These are phyloP conservation scores for Fusarium sp. DNA, from an alignment of 2,329 filamentous ascomycete genomes.

Conservation along the genomic window DNA sequence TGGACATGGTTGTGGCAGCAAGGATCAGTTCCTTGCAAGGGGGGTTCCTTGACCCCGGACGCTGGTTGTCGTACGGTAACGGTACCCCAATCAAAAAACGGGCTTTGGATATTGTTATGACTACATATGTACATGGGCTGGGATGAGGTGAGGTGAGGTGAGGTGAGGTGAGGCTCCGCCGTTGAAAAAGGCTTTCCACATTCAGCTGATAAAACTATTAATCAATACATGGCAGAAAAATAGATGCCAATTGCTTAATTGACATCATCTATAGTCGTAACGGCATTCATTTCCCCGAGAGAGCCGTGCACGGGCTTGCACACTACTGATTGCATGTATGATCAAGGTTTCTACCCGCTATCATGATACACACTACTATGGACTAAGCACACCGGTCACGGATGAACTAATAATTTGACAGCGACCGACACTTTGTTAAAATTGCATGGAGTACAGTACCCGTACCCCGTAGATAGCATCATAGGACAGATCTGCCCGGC, in stretches of 20 bases:
- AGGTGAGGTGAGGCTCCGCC: too few relatives aligned
- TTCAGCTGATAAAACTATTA: background rate
- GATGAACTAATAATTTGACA: constrained; percentile 10
- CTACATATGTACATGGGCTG: too few relatives aligned
- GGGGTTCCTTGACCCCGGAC: constrained; percentile 15
- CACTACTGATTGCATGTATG: background rate
- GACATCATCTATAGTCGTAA: background rate
- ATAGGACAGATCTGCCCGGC: constrained; percentile 9
- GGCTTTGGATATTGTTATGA: too few relatives aligned
- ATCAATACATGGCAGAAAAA: constrained; percentile 17
- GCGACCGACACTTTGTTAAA: constrained; percentile 1
- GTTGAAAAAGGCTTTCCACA: background rate
- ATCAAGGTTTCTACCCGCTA: background rate
- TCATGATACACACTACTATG: background rate
- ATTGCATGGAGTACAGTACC: background rate
- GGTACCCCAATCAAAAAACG: constrained; percentile 16
- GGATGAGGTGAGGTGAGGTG: too few relatives aligned
- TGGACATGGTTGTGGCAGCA: constrained; percentile 26
- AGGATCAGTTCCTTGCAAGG: constrained; percentile 12
- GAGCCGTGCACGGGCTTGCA: background rate
- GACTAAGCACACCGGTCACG: constrained; percentile 10
- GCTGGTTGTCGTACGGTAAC: constrained; percentile 28
- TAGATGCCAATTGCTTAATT: background rate
- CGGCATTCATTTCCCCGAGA: background rate
- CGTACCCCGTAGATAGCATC: too few relatives aligned